Evolutionary conservation across 1,284 basidiomycete species (phyloP), one percentile per base, ranked within the genome.

Genomic region (Fereydounia khargensis): DNA sequence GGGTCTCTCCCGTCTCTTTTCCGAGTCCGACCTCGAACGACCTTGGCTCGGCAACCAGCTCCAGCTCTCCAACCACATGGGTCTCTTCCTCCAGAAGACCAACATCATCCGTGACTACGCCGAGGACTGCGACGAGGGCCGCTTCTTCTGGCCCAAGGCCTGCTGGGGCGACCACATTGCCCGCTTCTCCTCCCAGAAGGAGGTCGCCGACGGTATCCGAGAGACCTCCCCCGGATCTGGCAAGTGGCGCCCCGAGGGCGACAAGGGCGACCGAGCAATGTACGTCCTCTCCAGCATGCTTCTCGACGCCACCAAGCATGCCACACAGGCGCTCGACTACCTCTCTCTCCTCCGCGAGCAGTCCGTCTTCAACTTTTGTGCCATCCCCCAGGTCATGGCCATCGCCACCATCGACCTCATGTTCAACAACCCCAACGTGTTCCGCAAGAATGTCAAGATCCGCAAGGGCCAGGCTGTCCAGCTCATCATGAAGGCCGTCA

Each of bases 91-190:
- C 10, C 95, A 98, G 78, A 99, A 99, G 80, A 96, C 91, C 30
- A 98, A 98, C 79, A 96, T 98, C 77, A 89, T 91, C 57, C 86
- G 94, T 46, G 95, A 99, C 77, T 90, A 86, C 78, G 84, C 89
- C 34, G 94, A 99, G 78, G 95, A 99, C 76, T 83, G 85, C 10
- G 86, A 91, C 34, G 83, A 94, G 39, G 81, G 82, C 10, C 84
- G 94, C 31, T 88, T 84, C 71, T 98, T 98, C 80, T 99, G 95
- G 94, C 95, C 94, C 0, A 82, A 82, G 41, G 89, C 91, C 72
- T 89, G 97, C 50, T 98, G 91, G 91, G 85, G 82, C 17, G 49
- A 48, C 17, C 19, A 39, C 8, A 48, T 46, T 30, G 45, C 65
- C 28, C 27, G 35, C 4, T 75, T 75, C 39, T 14, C 21, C n/a